A percentile compares a stretch with the other conserved stretches of the same genome.
These are phyloP conservation scores for Asterophora parasitica DNA, from an alignment of 768 basidiomycete species.

Conservation along the genomic window DNA sequence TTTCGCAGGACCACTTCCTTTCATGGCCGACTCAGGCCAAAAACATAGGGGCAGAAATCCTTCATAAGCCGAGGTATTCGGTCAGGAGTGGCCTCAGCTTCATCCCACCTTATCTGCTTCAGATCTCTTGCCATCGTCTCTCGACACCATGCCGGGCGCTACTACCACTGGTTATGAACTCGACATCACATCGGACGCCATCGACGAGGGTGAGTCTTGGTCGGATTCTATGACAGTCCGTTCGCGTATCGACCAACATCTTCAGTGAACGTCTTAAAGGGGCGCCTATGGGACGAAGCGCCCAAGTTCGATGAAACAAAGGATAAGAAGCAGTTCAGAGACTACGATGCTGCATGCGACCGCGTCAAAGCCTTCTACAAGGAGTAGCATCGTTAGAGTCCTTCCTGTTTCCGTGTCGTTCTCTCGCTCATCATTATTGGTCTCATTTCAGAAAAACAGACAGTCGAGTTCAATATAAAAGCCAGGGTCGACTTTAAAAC, in stretches of 20 bases:
- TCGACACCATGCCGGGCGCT: conserved; percentile 23
- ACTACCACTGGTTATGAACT: conserved; percentile 29
- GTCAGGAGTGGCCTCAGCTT: neutral
- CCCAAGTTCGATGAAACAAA: conserved; percentile 57
- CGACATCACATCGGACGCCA: conserved; percentile 42
- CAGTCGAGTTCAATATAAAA: conserved; percentile 77
- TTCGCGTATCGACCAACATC: neutral
- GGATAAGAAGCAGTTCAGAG: conserved; percentile 65
- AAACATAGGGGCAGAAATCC: conserved; percentile 1
- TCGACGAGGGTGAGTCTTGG: conserved; percentile 36
- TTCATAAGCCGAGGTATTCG: conserved; percentile 3
- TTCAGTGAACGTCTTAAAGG: conserved; percentile 67
- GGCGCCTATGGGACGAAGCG: conserved; percentile 51
- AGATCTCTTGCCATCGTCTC: neutral
- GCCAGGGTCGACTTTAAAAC: conserved; percentile 72
- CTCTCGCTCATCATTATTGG: neutral
- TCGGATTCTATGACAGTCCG: too few relatives aligned
- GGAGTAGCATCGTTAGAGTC: conserved; percentile 51
- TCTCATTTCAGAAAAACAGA: conserved; percentile 1
- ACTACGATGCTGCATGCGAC: conserved; percentile 66
- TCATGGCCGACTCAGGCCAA: neutral
- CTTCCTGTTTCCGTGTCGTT: neutral
- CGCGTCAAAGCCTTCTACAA: conserved; percentile 62
- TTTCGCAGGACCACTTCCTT: neutral
- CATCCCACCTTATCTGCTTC: neutral